phyloP scores from a whole-genome alignment of 148 eudicot genomes.

The Euryodendron excelsum region DNA sequence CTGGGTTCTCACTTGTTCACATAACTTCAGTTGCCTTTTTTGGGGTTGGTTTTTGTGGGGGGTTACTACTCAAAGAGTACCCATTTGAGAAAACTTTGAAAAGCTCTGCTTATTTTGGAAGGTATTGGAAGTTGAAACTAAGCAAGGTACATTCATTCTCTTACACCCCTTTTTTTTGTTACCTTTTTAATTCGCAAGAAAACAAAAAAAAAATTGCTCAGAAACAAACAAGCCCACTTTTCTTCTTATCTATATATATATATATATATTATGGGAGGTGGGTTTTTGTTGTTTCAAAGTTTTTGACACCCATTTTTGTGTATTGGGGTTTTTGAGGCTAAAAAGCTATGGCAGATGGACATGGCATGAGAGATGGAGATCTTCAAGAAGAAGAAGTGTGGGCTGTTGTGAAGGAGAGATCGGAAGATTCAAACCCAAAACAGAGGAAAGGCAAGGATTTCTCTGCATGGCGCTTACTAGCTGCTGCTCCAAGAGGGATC shows the following conservation, averaged over 20 bases:
- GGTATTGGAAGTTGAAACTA: too few relatives aligned
- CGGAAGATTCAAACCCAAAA: constrained; percentile 25
- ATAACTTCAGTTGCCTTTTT: background rate
- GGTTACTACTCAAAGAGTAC: background rate
- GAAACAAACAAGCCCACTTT: background rate
- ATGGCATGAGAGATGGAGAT: constrained; percentile 43
- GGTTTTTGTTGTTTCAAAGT: background rate
- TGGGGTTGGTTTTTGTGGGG: constrained; percentile 5
- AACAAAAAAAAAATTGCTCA: background rate
- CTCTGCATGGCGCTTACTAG: too few relatives aligned
- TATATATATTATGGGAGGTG: background rate
- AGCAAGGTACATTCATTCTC: too few relatives aligned
- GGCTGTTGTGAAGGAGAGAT: constrained; percentile 36
- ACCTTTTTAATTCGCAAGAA: background rate
- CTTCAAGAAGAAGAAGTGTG: constrained; percentile 69
- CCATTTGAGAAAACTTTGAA: constrained; percentile 6
- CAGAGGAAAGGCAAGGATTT: constrained; percentile 19
- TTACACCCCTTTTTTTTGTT: background rate
- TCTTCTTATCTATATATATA: background rate
- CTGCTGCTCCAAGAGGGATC: constrained; percentile 52
- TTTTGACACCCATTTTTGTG: too few relatives aligned
- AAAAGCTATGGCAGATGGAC: constrained; percentile 34
- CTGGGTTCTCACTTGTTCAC: constrained; percentile 11
- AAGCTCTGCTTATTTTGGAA: background rate
- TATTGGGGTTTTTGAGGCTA: background rate